phyloP scores from a whole-genome alignment of 257 asterid species.

The Marsdenia floribunda region DNA sequence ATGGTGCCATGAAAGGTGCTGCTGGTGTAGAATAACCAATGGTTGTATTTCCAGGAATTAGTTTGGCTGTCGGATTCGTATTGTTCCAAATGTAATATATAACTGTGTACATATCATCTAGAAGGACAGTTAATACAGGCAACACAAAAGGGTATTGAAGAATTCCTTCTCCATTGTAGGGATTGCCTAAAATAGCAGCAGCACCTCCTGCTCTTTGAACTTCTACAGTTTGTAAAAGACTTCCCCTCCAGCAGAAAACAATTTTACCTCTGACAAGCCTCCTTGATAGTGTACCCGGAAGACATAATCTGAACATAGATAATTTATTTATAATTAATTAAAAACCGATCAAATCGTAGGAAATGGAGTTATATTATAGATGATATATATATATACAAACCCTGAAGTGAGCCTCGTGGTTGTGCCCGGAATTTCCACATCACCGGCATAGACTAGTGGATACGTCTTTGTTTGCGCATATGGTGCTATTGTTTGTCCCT shows the following conservation, averaged over 20 bases:
- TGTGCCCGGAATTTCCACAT: constrained; percentile 39
- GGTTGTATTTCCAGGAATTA: not conserved
- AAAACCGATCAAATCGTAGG: not conserved
- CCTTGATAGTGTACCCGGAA: constrained; percentile 37
- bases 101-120: constrained; percentile 7
- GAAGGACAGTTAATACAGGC: constrained; percentile 20
- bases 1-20: not conserved
- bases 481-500: constrained; percentile 46
- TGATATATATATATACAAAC: constrained; percentile 4
- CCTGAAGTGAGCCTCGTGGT: constrained; percentile 27
- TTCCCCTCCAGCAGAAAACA: constrained; percentile 32
- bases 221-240: constrained; percentile 20
- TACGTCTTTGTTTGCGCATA: constrained; percentile 16
- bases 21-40: not conserved
- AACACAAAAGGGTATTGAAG: constrained; percentile 18
- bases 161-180: constrained; percentile 19
- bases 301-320: constrained; percentile 30
- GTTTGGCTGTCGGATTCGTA: constrained; percentile 19
- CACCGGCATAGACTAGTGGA: constrained; percentile 38
- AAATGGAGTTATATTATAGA: not conserved
- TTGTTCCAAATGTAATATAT: constrained; percentile 15
- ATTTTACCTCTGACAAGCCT: constrained; percentile 37
- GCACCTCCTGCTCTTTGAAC: constrained; percentile 48
- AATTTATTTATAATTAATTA: not conserved
- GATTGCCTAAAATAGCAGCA: constrained; percentile 35